These are phyloP conservation scores for Geotrichum carabidarum DNA, from an alignment of 1,139 yeast species.

Conservation along the genomic window DNA sequence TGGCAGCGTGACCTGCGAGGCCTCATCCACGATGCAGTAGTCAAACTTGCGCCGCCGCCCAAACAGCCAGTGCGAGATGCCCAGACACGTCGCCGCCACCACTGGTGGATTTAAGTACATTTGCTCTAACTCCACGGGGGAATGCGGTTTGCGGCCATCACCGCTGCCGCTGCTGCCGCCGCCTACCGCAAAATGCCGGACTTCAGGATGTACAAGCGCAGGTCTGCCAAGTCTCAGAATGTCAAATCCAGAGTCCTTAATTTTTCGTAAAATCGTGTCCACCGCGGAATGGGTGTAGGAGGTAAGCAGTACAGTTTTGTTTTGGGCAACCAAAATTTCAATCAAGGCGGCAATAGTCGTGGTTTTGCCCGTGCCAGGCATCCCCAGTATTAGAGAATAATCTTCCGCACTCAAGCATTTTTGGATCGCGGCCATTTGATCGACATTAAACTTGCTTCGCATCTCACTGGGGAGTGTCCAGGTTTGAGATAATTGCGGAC, in stretches of 20 bases:
- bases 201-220: constrained; percentile 56
- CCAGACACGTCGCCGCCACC: constrained; percentile 86
- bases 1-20: constrained; percentile 91
- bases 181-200: constrained; percentile 45
- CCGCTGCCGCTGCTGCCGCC: too few species aligned
- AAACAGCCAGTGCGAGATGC: constrained; percentile 55
- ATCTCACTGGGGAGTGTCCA: not conserved
- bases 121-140: constrained; percentile 39
- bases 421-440: constrained; percentile 65
- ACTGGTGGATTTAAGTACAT: constrained; percentile 59
- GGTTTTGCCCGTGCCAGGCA: constrained; percentile 99
- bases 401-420: constrained; percentile 63
- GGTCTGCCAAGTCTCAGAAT: constrained; percentile 40
- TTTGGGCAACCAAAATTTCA: constrained; percentile 51
- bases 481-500: constrained; percentile 1
- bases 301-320: constrained; percentile 65
- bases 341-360: constrained; percentile 81
- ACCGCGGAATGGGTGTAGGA: constrained; percentile 96
- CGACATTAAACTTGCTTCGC: constrained; percentile 47
- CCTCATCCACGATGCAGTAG: constrained; percentile 93
- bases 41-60: constrained; percentile 62
- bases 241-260: constrained; percentile 48
- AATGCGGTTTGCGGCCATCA: constrained; percentile 34
- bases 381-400: constrained; percentile 78
- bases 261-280: constrained; percentile 77